Evolutionary conservation across 2,329 filamentous ascomycete species (phyloP).

Genomic region (Penicillium sp.): DNA sequence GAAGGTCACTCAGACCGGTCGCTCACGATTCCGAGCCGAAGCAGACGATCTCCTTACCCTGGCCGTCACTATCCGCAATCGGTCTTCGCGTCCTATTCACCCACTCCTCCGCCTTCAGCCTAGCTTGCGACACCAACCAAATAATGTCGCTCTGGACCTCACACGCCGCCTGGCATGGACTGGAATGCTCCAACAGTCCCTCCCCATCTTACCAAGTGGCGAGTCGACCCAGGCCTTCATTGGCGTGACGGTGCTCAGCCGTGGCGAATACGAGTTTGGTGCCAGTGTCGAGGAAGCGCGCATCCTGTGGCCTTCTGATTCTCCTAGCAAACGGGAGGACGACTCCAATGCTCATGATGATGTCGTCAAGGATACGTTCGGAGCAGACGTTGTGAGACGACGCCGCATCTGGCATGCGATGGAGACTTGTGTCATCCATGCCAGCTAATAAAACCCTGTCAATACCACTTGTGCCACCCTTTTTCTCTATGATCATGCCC

Average conservation of each 20-base stretch:
- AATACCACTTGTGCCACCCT: background rate
- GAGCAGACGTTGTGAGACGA: conserved; percentile 39
- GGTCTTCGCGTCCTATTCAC: conserved; percentile 65
- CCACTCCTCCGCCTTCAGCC: conserved; percentile 77
- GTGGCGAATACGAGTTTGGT: conserved; percentile 79
- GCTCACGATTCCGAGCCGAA: conserved; percentile 48
- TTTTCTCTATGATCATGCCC: conserved; percentile 3
- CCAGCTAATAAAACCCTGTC: conserved; percentile 20
- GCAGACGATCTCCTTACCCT: conserved; percentile 69
- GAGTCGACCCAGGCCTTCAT: conserved; percentile 62
- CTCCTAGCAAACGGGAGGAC: conserved; percentile 13
- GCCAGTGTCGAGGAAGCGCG: conserved; percentile 79
- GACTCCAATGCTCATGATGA: conserved; percentile 26
- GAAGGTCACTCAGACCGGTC: conserved; percentile 42
- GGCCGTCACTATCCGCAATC: conserved; percentile 71
- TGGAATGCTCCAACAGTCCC: conserved; percentile 73
- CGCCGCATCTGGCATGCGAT: conserved; percentile 47
- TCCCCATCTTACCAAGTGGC: conserved; percentile 64
- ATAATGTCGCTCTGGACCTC: conserved; percentile 74
- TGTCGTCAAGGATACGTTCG: conserved; percentile 40
- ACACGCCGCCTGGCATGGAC: conserved; percentile 83
- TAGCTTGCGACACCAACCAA: conserved; percentile 69
- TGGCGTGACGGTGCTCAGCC: conserved; percentile 72
- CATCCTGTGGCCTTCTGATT: conserved; percentile 39
- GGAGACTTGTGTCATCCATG: conserved; percentile 48